Base-by-base conservation (phyloP, 1,139 yeast species). In the Taiozyma sp. region DNA sequence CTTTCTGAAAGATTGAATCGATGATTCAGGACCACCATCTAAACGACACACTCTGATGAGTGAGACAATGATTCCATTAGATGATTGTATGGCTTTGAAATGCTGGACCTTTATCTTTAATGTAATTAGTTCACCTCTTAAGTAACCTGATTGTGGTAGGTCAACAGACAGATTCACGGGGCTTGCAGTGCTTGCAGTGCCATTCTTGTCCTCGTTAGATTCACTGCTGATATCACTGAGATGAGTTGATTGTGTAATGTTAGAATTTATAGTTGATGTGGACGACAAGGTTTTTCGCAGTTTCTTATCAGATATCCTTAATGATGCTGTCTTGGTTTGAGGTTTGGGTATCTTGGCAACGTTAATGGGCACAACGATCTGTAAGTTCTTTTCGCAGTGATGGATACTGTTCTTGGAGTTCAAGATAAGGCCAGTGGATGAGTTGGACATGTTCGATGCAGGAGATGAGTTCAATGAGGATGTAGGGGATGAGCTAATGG, bases 11-110 rank as follows among this genome's bases (percentile, higher is more conserved):
- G 95, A 84, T 63, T 88, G 96, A 45, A 81, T 74, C 29, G 81
- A 75, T 19, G 81, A 77, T 48, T 79, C 85, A 2, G 82, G 81
- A 0, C 87, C 87, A 55, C 80, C 76, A 56, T 85, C 87, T 43
- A 91, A 80, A 27, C 96, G 74, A 57, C 96, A 88, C 8, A 91
- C 85, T 49, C 97, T 72, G 9, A 89, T 89, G 49, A 91, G 72
- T 0, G 97, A 90, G 19, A 88, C 79, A 12, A 90, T 86, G 6
- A 89, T 78, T 0, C 96, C 96, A 46, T 81, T 81, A n/a, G 85
- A 70, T 56, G 85, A 87, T 61, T 84, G 83, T 38, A 88, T 75
- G 50, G 82, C 80, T 64, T 85, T 84, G 57, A 87, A 79, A 65
- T 90, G 96, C 48, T 79, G 76, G 29, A 90, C 73, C 36, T 76